A percentile compares a stretch with the other conserved stretches of the same genome.
phyloP scores from a whole-genome alignment of 164 flowering plant genomes.

The Buxus sempervirens region DNA sequence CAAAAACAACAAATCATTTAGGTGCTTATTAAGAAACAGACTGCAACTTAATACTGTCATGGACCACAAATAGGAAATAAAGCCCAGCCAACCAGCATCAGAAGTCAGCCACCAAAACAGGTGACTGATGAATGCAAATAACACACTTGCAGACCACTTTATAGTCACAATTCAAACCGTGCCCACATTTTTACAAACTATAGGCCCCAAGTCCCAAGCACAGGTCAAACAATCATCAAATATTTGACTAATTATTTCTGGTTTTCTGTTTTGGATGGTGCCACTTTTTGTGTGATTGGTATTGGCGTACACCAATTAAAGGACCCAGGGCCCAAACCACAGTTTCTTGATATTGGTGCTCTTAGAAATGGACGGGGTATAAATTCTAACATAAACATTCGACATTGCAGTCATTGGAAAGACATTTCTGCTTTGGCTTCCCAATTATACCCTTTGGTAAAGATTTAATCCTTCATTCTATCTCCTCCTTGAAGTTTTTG shows the following conservation, averaged over 20 bases:
- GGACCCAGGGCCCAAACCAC: conserved; percentile 99
- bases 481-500: too few relatives aligned
- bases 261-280: too few relatives aligned
- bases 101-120: neutral
- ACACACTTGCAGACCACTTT: neutral
- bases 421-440: too few relatives aligned
- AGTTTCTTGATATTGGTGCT: conserved; percentile 61
- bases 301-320: conserved; percentile 47
- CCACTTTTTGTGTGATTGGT: too few relatives aligned
- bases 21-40: neutral
- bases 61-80: neutral
- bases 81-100: neutral
- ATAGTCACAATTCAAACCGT: neutral
- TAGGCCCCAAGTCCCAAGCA: neutral
- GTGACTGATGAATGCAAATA: neutral
- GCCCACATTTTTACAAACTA: neutral
- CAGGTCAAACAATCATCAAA: too few relatives aligned
- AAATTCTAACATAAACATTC: too few relatives aligned
- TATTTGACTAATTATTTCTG: too few relatives aligned
- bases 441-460: too few relatives aligned
- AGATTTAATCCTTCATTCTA: too few relatives aligned
- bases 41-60: neutral
- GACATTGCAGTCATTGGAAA: too few relatives aligned
- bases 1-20: neutral
- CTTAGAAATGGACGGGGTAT: too few relatives aligned